A percentile compares a stretch with the other conserved stretches of the same genome.
These are phyloP conservation scores for Ceratobasidium sp. DNA, from an alignment of 1,284 basidiomycete species.

Conservation along the genomic window DNA sequence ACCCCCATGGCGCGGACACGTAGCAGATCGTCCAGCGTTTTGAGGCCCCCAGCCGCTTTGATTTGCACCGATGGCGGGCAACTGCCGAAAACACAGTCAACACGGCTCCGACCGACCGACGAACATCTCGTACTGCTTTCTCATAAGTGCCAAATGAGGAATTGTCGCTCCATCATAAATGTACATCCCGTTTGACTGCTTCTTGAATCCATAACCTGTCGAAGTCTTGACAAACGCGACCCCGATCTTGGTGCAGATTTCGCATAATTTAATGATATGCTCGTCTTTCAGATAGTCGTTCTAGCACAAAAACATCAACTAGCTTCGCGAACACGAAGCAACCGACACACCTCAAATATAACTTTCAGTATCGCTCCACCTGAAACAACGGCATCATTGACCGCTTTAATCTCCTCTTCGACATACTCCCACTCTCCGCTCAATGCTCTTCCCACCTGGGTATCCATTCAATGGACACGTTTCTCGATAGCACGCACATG, in stretches of 20 bases:
- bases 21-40: slow-evolving; percentile 45
- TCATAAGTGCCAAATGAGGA: slow-evolving; percentile 44
- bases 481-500: background rate
- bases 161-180: slow-evolving; percentile 44
- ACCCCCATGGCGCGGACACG: slow-evolving; percentile 44
- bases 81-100: background rate
- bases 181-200: slow-evolving; percentile 43
- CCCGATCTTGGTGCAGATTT: slow-evolving; percentile 44
- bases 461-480: background rate
- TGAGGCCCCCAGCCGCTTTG: slow-evolving; percentile 45
- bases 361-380: slow-evolving; percentile 45
- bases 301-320: background rate
- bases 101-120: background rate
- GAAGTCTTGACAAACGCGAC: slow-evolving; percentile 46
- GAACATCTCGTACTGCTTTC: slow-evolving; percentile 40
- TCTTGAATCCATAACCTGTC: slow-evolving; percentile 45
- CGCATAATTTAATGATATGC: slow-evolving; percentile 44
- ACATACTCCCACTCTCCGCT: slow-evolving; percentile 45
- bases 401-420: slow-evolving; percentile 44
- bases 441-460: slow-evolving; percentile 43
- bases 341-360: slow-evolving; percentile 43
- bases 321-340: background rate
- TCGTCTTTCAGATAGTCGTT: slow-evolving; percentile 44
- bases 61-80: slow-evolving; percentile 42
- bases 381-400: slow-evolving; percentile 44